Evolutionary conservation across 2,329 filamentous ascomycete genomes (phyloP).

Genomic region (Penicillium concentricum): DNA sequence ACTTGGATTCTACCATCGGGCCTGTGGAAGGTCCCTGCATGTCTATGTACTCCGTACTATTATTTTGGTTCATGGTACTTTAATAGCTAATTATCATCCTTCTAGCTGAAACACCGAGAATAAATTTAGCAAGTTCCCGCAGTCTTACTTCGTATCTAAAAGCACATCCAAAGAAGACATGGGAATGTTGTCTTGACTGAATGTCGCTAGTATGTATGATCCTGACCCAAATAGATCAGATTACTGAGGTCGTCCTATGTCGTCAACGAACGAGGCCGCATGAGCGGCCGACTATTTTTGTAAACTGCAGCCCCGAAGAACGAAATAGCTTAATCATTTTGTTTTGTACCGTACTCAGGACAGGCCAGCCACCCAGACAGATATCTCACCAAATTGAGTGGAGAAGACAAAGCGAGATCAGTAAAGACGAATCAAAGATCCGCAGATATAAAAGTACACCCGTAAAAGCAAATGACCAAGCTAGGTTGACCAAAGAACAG

Average conservation of each 20-base stretch:
- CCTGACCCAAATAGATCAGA: too few relatives aligned
- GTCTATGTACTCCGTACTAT: neutral
- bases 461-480: neutral
- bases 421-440: neutral
- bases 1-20: neutral
- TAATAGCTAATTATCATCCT: too few relatives aligned
- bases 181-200: too few relatives aligned
- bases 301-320: neutral
- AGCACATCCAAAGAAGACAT: too few relatives aligned
- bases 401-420: neutral
- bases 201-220: too few relatives aligned
- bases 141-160: too few relatives aligned
- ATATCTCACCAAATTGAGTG: neutral
- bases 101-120: neutral
- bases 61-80: neutral
- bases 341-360: neutral
- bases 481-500: constrained; percentile 7
- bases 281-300: neutral
- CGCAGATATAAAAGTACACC: constrained; percentile 1
- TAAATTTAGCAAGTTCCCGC: too few relatives aligned
- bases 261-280: neutral
- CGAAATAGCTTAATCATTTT: neutral
- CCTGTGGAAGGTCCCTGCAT: neutral
- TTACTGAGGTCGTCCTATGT: too few relatives aligned
- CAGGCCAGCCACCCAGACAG: constrained; percentile 2